These are phyloP conservation scores for Platismatia glauca DNA, from an alignment of 495 filamentous ascomycete genomes.

Conservation along the genomic window DNA sequence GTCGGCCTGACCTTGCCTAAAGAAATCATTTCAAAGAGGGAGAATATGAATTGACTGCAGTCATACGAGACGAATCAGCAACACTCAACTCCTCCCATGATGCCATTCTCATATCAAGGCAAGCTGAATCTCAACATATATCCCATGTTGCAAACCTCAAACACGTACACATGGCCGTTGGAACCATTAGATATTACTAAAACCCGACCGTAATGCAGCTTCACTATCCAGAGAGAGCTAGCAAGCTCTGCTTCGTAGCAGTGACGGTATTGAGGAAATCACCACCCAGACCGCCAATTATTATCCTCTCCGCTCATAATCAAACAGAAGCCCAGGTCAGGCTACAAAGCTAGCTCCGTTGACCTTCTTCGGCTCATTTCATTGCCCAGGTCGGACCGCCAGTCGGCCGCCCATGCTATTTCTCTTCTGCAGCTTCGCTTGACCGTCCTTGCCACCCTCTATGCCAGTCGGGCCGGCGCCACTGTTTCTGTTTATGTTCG, in stretches of 20 bases:
- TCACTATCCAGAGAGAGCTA: constrained; percentile 8
- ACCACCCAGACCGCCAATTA: not conserved
- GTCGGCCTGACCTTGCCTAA: constrained; percentile 64
- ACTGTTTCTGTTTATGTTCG: constrained; percentile 31
- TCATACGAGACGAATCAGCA: not conserved
- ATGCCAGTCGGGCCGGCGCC: constrained; percentile 3
- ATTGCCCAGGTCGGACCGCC: constrained; percentile 24
- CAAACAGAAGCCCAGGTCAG: constrained; percentile 2
- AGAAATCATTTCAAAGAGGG: constrained; percentile 3
- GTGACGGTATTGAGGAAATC: not conserved
- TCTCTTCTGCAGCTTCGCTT: constrained; percentile 43
- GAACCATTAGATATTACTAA: not conserved
- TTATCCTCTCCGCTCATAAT: not conserved
- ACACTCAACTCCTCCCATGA: not conserved
- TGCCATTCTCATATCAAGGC: not conserved
- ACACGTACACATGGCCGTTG: not conserved
- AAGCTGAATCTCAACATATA: not conserved
- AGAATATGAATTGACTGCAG: not conserved
- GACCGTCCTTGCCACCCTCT: constrained; percentile 30
- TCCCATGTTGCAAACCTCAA: not conserved
- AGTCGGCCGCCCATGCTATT: constrained; percentile 43
- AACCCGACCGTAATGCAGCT: not conserved
- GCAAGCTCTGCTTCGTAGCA: not conserved
- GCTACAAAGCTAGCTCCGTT: not conserved
- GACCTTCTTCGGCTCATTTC: not conserved